A percentile compares a stretch with the other conserved stretches of the same genome.
Conservation (phyloP, 345 rosid genomes). For the Pseudoturritis turrita region DNA sequence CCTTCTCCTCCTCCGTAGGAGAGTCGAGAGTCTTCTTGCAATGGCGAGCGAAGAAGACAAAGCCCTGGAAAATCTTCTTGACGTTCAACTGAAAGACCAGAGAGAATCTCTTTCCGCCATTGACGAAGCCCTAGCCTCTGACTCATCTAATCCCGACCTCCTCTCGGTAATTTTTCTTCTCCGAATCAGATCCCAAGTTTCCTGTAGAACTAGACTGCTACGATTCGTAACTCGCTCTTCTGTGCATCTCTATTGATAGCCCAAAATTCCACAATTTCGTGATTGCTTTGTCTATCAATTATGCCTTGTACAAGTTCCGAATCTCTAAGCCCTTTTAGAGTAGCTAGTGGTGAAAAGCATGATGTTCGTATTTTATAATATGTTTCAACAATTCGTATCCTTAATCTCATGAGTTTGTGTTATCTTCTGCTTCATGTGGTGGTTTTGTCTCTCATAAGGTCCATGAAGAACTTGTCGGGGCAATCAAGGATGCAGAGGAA, state of each 20-base stretch:
- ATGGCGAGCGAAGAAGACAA: slow-evolving; percentile 74
- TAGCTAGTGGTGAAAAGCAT: not conserved
- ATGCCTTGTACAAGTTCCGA: not conserved
- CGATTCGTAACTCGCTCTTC: not conserved
- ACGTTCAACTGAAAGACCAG: slow-evolving; percentile 64
- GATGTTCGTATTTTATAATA: not conserved
- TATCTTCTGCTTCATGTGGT: slow-evolving; percentile 6
- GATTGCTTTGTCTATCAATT: not conserved
- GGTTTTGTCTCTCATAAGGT: slow-evolving; percentile 35
- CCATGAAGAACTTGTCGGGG: slow-evolving; percentile 65
- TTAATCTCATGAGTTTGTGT: not conserved
- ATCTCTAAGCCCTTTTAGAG: not conserved
- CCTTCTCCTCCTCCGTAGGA: not conserved
- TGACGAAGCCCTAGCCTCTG: slow-evolving; percentile 62
- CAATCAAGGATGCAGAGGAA: slow-evolving; percentile 72
- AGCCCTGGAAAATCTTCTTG: slow-evolving; percentile 70
- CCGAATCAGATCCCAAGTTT: not conserved
- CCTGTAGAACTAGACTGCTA: not conserved
- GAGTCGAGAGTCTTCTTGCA: not conserved
- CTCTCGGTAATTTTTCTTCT: slow-evolving; percentile 43
- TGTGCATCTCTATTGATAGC: not conserved
- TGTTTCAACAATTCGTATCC: not conserved
- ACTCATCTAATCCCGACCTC: slow-evolving; percentile 63
- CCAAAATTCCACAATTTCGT: not conserved
- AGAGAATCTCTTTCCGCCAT: slow-evolving; percentile 66